A percentile compares a stretch with the other conserved stretches of the same genome.
Conservation (phyloP, 805 yeast genomes). For the Pichia nakasei region DNA sequence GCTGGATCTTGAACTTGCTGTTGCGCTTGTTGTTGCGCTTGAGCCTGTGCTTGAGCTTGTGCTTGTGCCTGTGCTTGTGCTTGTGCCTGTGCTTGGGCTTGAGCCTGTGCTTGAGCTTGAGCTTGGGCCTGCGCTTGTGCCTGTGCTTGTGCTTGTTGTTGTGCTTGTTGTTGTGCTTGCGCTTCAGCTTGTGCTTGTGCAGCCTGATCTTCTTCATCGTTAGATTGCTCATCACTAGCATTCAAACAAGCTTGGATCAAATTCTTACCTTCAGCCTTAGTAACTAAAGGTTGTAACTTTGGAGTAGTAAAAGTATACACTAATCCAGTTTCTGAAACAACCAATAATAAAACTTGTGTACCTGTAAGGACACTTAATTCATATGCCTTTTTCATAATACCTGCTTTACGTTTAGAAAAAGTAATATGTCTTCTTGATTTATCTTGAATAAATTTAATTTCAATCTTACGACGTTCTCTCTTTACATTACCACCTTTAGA, state of each 20-base stretch:
- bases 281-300: slow-evolving; percentile 93
- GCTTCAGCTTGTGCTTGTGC: too few species aligned
- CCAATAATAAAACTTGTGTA: slow-evolving; percentile 89
- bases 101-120: slow-evolving; percentile 28
- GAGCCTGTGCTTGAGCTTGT: slow-evolving; percentile 20
- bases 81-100: slow-evolving; percentile 27
- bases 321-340: slow-evolving; percentile 96
- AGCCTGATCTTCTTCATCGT: slow-evolving; percentile 41
- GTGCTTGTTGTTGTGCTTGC: slow-evolving; percentile 27
- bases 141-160: slow-evolving; percentile 24
- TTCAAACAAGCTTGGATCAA: slow-evolving; percentile 93
- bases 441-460: slow-evolving; percentile 94
- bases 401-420: slow-evolving; percentile 95
- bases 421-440: slow-evolving; percentile 97
- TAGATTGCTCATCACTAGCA: slow-evolving; percentile 79
- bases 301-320: slow-evolving; percentile 99
- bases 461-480: slow-evolving; percentile 77
- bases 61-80: slow-evolving; percentile 20
- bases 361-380: slow-evolving; percentile 95
- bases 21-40: slow-evolving; percentile 18
- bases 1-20: slow-evolving; percentile 23
- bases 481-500: slow-evolving; percentile 38
- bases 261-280: slow-evolving; percentile 95
- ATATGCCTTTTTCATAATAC: slow-evolving; percentile 99
- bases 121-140: slow-evolving; percentile 26